Percentiles rank a stretch among this genome's conserved stretches.
Evolutionary conservation across 2,329 filamentous ascomycete genomes (phyloP).

Genomic region (Diaporthe citri): DNA sequence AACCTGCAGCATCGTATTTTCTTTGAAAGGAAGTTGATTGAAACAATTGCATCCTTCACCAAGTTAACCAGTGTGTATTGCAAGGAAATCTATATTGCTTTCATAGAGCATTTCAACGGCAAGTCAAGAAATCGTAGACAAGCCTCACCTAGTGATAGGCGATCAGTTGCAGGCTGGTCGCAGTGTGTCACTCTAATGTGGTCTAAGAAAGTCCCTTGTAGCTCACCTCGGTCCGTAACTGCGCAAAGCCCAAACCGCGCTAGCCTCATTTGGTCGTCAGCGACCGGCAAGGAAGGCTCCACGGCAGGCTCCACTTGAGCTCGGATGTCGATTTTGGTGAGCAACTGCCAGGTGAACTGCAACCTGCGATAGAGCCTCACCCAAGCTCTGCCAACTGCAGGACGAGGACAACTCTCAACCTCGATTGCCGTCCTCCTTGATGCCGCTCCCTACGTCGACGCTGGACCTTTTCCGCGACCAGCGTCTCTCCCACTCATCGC

Average conservation of each 20-base stretch:
- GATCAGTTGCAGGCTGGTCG: not conserved
- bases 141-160: no score
- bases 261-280: slow-evolving; percentile 5
- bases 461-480: slow-evolving; percentile 23
- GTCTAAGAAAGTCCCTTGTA: not conserved
- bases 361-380: slow-evolving; percentile 30
- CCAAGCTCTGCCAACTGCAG: slow-evolving; percentile 26
- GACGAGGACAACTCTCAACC: slow-evolving; percentile 9
- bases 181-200: not conserved
- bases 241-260: not conserved
- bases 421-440: slow-evolving; percentile 17
- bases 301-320: slow-evolving; percentile 35
- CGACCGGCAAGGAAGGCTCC: slow-evolving; percentile 13
- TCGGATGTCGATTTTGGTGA: slow-evolving; percentile 31
- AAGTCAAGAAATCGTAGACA: not conserved
- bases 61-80: not conserved
- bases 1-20: not conserved
- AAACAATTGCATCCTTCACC: not conserved
- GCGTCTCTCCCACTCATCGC: slow-evolving; percentile 38
- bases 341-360: slow-evolving; percentile 15
- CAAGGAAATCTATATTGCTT: not conserved
- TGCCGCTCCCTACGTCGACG: slow-evolving; percentile 21
- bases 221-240: not conserved
- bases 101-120: not conserved
- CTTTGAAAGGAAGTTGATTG: not conserved